phyloP scores from a whole-genome alignment of 2,329 filamentous ascomycete genomes.

The Emergomyces orientalis region DNA sequence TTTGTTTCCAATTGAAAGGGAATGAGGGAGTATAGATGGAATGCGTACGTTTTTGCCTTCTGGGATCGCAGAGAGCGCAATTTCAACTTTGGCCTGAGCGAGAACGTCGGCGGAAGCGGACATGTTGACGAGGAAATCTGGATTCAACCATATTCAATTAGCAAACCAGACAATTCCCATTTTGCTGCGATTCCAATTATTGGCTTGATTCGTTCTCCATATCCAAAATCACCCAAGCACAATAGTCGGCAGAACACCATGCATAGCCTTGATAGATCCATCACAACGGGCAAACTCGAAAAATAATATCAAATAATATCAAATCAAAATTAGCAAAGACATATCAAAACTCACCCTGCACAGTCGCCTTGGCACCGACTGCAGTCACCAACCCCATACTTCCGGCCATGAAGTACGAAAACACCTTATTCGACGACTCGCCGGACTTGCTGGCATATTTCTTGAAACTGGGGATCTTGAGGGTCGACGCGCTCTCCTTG shows the following conservation, averaged over 20 bases:
- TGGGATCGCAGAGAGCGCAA: slow-evolving; percentile 82
- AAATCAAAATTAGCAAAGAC: neutral
- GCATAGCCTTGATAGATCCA: too few relatives aligned
- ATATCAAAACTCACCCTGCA: slow-evolving; percentile 65
- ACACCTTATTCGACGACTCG: slow-evolving; percentile 69
- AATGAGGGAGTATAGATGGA: slow-evolving; percentile 1
- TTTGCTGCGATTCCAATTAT: neutral
- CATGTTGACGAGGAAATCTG: slow-evolving; percentile 99
- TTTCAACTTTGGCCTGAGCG: slow-evolving; percentile 99
- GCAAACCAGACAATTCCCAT: slow-evolving; percentile 19
- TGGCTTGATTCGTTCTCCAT: slow-evolving; percentile 1
- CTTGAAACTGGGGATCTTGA: slow-evolving; percentile 78
- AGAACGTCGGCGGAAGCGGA: slow-evolving; percentile 96
- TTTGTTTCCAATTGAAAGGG: neutral
- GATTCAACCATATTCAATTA: slow-evolving; percentile 18
- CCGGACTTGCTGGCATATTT: slow-evolving; percentile 68
- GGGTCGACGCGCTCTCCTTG: slow-evolving; percentile 42
- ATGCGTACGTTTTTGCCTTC: slow-evolving; percentile 95
- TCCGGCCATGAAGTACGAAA: slow-evolving; percentile 98
- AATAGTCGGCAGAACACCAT: neutral
- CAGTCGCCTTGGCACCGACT: slow-evolving; percentile 92
- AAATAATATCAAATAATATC: slow-evolving; percentile 9
- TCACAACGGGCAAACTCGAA: slow-evolving; percentile 1
- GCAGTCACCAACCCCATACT: slow-evolving; percentile 86
- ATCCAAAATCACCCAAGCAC: neutral